Evolutionary conservation across 352 stramenopile species (phyloP).

Genomic region (Phytophthora sp.): DNA sequence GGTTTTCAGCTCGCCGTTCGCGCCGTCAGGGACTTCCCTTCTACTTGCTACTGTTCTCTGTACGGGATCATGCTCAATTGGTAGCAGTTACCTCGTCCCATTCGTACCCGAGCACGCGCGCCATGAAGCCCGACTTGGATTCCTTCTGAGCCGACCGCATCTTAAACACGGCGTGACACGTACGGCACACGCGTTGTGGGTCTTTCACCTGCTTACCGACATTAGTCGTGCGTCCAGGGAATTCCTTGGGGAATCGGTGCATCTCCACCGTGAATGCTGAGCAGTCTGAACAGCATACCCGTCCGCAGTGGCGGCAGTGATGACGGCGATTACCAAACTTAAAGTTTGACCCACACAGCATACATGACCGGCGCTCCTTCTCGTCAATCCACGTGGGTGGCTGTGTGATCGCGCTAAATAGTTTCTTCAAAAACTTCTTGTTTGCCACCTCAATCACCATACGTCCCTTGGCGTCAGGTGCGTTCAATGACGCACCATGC

Average conservation of each 20-base stretch:
- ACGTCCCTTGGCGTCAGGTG: conserved; percentile 69
- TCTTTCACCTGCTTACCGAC: conserved; percentile 79
- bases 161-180: conserved; percentile 88
- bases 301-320: conserved; percentile 86
- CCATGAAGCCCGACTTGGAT: conserved; percentile 86
- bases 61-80: conserved; percentile 39
- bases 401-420: conserved; percentile 78
- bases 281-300: conserved; percentile 87
- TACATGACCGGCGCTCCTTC: conserved; percentile 73
- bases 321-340: conserved; percentile 84
- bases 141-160: conserved; percentile 83
- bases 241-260: conserved; percentile 86
- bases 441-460: conserved; percentile 80
- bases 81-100: conserved; percentile 79
- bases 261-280: conserved; percentile 81
- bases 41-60: conserved; percentile 33
- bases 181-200: conserved; percentile 81
- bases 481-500: conserved; percentile 76
- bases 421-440: conserved; percentile 84
- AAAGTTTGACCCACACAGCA: conserved; percentile 74
- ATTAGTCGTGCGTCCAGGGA: conserved; percentile 67
- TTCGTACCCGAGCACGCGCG: conserved; percentile 82
- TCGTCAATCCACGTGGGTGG: conserved; percentile 85
- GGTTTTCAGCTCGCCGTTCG: conserved; percentile 13
- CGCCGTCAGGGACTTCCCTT: conserved; percentile 33